Percentiles rank a stretch among this genome's conserved stretches.
Evolutionary conservation across 108 stramenopile species (phyloP).

Genomic region (Skeletonema potamos): DNA sequence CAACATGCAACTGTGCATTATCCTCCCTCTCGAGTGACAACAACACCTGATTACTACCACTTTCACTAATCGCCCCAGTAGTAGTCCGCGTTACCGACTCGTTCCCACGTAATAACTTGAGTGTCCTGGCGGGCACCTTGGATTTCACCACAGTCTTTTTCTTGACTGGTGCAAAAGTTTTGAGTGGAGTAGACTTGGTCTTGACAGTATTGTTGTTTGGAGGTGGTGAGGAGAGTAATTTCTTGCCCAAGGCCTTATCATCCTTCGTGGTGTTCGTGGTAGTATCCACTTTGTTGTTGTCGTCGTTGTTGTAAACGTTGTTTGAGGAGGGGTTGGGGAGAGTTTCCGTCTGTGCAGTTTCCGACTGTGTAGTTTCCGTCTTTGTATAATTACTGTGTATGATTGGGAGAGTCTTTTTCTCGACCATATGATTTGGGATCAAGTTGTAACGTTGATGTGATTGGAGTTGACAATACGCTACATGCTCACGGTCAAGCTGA

Average conservation of each 20-base stretch:
- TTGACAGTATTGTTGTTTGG: background rate
- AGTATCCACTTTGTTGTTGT: too few species aligned
- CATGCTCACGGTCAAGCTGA: background rate
- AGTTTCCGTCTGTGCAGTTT: background rate
- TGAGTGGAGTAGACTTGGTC: background rate
- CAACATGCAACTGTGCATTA: too few species aligned
- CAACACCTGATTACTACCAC: too few species aligned
- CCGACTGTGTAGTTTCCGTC: too few species aligned
- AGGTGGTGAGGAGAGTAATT: background rate
- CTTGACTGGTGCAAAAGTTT: background rate
- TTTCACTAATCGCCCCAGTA: background rate
- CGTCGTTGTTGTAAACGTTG: too few species aligned
- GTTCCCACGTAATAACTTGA: too few species aligned
- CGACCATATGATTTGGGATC: background rate
- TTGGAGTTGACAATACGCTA: background rate
- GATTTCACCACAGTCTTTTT: background rate
- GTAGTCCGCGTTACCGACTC: too few species aligned
- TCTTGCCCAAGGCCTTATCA: background rate
- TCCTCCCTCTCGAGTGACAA: too few species aligned
- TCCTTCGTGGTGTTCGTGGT: background rate
- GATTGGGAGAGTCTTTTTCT: background rate
- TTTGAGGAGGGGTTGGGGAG: too few species aligned
- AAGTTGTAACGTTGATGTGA: background rate
- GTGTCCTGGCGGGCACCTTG: background rate
- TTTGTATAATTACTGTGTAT: background rate